A percentile compares a stretch with the other conserved stretches of the same genome.
These are phyloP conservation scores for Sporisorium graminicola DNA, from an alignment of 1,284 basidiomycete genomes.

Conservation along the genomic window DNA sequence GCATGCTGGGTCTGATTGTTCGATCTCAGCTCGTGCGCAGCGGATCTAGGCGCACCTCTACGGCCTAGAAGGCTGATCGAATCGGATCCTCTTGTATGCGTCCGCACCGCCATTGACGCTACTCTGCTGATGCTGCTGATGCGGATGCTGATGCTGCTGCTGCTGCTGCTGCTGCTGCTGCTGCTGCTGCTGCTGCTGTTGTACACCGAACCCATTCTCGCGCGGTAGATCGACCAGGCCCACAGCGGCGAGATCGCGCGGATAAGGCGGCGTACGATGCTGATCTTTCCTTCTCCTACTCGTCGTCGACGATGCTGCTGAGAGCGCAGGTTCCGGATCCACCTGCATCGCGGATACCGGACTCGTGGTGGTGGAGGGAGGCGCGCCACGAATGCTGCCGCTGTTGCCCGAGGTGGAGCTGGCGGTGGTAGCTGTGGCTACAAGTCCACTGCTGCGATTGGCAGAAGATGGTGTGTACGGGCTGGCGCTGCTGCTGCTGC, in stretches of 20 bases:
- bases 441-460: not conserved
- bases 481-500: constrained; percentile 20
- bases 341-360: constrained; percentile 30
- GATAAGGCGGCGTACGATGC: constrained; percentile 31
- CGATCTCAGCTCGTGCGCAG: no score
- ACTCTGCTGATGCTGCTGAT: not conserved
- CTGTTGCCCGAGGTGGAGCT: not conserved
- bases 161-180: not conserved
- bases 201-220: not conserved
- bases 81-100: constrained; percentile 12
- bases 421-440: not conserved
- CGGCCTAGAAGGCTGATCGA: not conserved
- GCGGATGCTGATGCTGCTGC: no score
- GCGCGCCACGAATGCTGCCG: not conserved
- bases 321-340: constrained; percentile 1
- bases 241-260: not conserved
- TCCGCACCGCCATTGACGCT: not conserved
- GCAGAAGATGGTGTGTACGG: constrained; percentile 18
- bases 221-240: not conserved
- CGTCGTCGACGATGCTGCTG: not conserved
- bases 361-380: constrained; percentile 3
- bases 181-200: not conserved
- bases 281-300: constrained; percentile 27
- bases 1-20: no score
- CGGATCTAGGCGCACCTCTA: no score